Percentiles rank a stretch among this genome's conserved stretches.
Evolutionary conservation across 768 basidiomycete species (phyloP).

Genomic region (Chalciporus chontae): DNA sequence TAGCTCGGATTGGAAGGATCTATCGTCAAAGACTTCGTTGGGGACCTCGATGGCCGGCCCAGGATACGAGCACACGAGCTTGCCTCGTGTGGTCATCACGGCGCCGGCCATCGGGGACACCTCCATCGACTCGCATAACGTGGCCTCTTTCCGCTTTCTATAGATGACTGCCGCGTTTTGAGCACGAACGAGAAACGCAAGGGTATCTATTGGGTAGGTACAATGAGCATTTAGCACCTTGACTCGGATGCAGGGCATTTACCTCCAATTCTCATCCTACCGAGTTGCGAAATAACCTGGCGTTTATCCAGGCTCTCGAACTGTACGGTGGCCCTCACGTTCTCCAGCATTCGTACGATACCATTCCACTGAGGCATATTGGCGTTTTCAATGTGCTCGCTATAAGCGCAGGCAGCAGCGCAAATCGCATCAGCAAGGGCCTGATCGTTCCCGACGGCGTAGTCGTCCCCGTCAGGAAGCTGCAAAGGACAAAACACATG

Average conservation of each 20-base stretch:
- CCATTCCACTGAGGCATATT: constrained; percentile 24
- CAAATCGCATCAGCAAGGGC: constrained; percentile 22
- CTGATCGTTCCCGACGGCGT: constrained; percentile 18
- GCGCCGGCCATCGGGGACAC: constrained; percentile 30
- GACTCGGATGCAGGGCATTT: neutral
- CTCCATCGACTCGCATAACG: constrained; percentile 44
- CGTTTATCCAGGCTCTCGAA: neutral
- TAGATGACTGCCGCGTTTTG: constrained; percentile 47
- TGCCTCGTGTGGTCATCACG: constrained; percentile 38
- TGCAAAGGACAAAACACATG: constrained; percentile 41
- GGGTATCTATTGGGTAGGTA: constrained; percentile 26
- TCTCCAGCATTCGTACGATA: constrained; percentile 27
- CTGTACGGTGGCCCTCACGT: constrained; percentile 5
- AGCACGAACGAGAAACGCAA: constrained; percentile 35
- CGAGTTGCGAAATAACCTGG: constrained; percentile 11
- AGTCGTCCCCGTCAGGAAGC: constrained; percentile 35
- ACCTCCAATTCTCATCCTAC: constrained; percentile 21
- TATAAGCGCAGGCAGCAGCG: constrained; percentile 19
- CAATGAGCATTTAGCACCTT: neutral
- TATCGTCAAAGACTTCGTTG: constrained; percentile 24
- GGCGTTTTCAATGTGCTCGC: neutral
- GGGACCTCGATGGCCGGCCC: constrained; percentile 38
- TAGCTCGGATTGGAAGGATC: constrained; percentile 32
- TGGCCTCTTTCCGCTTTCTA: constrained; percentile 19
- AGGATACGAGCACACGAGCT: constrained; percentile 41